Conservation (phyloP, 176 grass and related monocot genomes). For the Urochloa ruziziensis region DNA sequence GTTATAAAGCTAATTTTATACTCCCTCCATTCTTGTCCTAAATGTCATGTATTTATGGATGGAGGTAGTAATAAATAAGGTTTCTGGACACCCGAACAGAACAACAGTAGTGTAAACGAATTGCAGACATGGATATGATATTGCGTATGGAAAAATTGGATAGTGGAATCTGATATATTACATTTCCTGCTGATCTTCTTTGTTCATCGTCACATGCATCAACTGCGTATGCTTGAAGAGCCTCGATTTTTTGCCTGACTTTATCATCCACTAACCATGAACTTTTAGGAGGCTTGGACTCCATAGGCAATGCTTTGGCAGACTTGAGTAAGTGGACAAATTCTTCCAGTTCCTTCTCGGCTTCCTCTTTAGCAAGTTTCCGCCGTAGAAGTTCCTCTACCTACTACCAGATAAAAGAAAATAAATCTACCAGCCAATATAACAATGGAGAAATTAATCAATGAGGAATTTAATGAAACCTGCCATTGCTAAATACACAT, state of each 20-base stretch:
- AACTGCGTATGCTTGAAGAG: conserved; percentile 74
- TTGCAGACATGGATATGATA: neutral
- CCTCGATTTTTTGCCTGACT: conserved; percentile 67
- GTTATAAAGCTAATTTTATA: neutral
- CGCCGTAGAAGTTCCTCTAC: conserved; percentile 83
- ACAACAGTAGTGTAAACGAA: neutral
- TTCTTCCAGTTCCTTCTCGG: conserved; percentile 86
- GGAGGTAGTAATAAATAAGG: neutral
- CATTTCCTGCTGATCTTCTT: conserved; percentile 79
- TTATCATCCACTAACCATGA: conserved; percentile 83
- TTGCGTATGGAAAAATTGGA: conserved; percentile 29
- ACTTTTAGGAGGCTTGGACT: conserved; percentile 69
- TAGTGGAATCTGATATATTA: conserved; percentile 46
- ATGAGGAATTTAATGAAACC: neutral
- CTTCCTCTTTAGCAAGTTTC: conserved; percentile 71
- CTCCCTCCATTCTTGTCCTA: too few relatives aligned
- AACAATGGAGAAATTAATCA: conserved; percentile 3
- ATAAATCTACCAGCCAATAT: conserved; percentile 29
- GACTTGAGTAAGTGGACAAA: conserved; percentile 79
- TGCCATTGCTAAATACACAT: neutral
- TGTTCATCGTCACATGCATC: conserved; percentile 67
- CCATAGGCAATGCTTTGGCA: conserved; percentile 62
- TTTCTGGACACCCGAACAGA: neutral
- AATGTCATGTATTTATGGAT: too few relatives aligned
- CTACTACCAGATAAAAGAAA: conserved; percentile 63